Conservation (phyloP, 2,329 filamentous ascomycete genomes). For the Stagonosporopsis vannaccii region DNA sequence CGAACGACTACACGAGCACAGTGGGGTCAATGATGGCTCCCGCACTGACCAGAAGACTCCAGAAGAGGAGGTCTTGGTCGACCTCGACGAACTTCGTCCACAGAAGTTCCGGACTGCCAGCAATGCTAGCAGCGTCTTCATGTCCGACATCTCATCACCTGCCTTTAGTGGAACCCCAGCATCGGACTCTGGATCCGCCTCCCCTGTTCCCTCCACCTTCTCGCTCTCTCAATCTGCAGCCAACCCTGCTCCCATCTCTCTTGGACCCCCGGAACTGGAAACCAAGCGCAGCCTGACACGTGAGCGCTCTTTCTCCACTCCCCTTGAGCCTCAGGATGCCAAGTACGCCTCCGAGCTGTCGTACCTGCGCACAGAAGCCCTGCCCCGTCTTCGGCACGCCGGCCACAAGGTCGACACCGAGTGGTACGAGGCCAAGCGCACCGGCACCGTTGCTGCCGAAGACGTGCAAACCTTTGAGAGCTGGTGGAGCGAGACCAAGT, state of each 20-base stretch:
- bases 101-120: slow-evolving; percentile 37
- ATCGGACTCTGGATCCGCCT: slow-evolving; percentile 36
- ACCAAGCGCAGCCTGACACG: slow-evolving; percentile 27
- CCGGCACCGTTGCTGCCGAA: slow-evolving; percentile 20
- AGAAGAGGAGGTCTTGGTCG: slow-evolving; percentile 32
- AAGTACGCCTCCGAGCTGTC: slow-evolving; percentile 48
- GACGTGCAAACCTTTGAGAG: slow-evolving; percentile 46
- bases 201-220: slow-evolving; percentile 31
- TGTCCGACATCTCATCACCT: slow-evolving; percentile 37
- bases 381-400: slow-evolving; percentile 54
- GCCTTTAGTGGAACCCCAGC: slow-evolving; percentile 32
- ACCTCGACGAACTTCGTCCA: slow-evolving; percentile 36
- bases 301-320: slow-evolving; percentile 44
- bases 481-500: slow-evolving; percentile 51
- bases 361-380: slow-evolving; percentile 50
- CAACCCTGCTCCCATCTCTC: slow-evolving; percentile 41
- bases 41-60: slow-evolving; percentile 25
- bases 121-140: slow-evolving; percentile 41
- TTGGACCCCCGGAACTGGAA: slow-evolving; percentile 31
- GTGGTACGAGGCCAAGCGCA: slow-evolving; percentile 43
- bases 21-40: slow-evolving; percentile 21
- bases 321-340: slow-evolving; percentile 43
- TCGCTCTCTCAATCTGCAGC: slow-evolving; percentile 32
- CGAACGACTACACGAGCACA: slow-evolving; percentile 42
- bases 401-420: slow-evolving; percentile 45